Percentiles rank a stretch among this genome's conserved stretches.
Evolutionary conservation across 805 yeast species (phyloP).

Genomic region (Kodamaea kakaduensis): DNA sequence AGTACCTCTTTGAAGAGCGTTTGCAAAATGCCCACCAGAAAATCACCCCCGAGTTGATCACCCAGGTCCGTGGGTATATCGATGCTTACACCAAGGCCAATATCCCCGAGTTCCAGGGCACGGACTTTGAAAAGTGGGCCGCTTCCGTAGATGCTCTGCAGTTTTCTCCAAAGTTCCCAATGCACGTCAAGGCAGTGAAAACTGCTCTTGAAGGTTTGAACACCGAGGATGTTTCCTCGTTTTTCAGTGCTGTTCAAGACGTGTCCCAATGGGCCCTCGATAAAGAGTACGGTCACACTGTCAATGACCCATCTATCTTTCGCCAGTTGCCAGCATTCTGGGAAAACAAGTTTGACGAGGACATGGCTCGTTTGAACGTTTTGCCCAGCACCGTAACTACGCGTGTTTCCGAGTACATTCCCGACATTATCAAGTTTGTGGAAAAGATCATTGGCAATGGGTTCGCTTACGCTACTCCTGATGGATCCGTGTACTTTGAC

Average conservation of each 20-base stretch:
- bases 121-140: conserved; percentile 52
- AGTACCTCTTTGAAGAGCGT: conserved; percentile 67
- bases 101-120: conserved; percentile 41
- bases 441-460: conserved; percentile 71
- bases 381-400: conserved; percentile 82
- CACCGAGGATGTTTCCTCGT: conserved; percentile 25
- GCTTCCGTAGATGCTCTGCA: conserved; percentile 44
- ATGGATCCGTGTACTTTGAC: conserved; percentile 96
- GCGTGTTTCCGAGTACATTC: conserved; percentile 92
- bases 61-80: conserved; percentile 43
- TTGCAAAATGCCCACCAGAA: conserved; percentile 24
- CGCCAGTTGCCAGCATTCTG: conserved; percentile 78
- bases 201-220: not conserved
- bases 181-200: conserved; percentile 58
- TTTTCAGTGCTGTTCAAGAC: conserved; percentile 59
- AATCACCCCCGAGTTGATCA: conserved; percentile 33
- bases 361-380: conserved; percentile 83
- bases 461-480: conserved; percentile 75
- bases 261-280: conserved; percentile 74
- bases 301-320: conserved; percentile 83
- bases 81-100: conserved; percentile 49
- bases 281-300: conserved; percentile 62
- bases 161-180: conserved; percentile 78
- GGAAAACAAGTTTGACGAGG: conserved; percentile 81
- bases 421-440: conserved; percentile 83